Percentiles rank a stretch among this genome's conserved stretches.
phyloP scores from a whole-genome alignment of 2,329 filamentous ascomycete genomes.

The Allantophomopsis lycopodina region DNA sequence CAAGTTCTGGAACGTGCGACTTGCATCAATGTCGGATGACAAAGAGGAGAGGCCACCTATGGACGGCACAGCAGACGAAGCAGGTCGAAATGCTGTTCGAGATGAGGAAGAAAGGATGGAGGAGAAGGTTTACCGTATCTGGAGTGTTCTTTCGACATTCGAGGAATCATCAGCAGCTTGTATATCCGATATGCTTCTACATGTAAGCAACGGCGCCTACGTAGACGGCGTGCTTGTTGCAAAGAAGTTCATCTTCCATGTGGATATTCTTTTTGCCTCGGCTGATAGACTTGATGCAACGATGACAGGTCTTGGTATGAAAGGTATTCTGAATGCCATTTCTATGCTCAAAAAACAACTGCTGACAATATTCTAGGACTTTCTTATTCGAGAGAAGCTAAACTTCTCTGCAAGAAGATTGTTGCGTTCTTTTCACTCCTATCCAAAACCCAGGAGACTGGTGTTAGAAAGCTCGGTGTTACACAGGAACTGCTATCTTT shows the following conservation, averaged over 20 bases:
- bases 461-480: constrained; percentile 81
- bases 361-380: constrained; percentile 39
- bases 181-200: constrained; percentile 96
- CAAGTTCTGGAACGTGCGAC: constrained; percentile 97
- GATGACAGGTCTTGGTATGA: constrained; percentile 55
- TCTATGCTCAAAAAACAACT: background rate
- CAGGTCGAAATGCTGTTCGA: constrained; percentile 63
- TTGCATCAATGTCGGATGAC: constrained; percentile 31
- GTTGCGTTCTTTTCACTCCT: constrained; percentile 94
- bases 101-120: constrained; percentile 89
- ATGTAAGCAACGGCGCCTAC: constrained; percentile 96
- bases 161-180: constrained; percentile 96
- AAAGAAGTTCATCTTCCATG: constrained; percentile 90
- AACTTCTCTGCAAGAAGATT: constrained; percentile 98
- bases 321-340: constrained; percentile 41
- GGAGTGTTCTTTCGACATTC: constrained; percentile 93
- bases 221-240: constrained; percentile 89
- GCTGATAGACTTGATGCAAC: constrained; percentile 73
- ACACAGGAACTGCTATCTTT: constrained; percentile 97
- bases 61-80: constrained; percentile 44
- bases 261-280: constrained; percentile 82
- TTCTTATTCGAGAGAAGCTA: constrained; percentile 90
- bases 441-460: constrained; percentile 86
- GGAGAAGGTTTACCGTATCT: constrained; percentile 94
- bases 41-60: constrained; percentile 24